These are phyloP conservation scores for Globisporangium camurandrum DNA, from an alignment of 352 stramenopile species.

Conservation along the genomic window DNA sequence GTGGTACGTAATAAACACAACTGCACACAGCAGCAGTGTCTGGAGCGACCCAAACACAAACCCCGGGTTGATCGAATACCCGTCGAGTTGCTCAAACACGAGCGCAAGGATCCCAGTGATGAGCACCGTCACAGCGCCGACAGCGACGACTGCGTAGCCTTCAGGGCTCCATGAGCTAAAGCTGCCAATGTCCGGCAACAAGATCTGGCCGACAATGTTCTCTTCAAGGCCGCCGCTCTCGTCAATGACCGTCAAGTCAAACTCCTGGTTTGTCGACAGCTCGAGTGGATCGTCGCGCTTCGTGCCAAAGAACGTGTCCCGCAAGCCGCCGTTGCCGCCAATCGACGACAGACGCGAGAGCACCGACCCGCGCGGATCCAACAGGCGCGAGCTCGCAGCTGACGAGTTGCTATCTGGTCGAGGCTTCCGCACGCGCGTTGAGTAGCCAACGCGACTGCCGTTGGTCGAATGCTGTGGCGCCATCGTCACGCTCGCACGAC, in stretches of 20 bases:
- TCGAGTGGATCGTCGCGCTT: constrained; percentile 38
- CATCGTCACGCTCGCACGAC: constrained; percentile 7
- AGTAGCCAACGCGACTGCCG: background rate
- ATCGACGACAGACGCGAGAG: constrained; percentile 37
- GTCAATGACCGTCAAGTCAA: constrained; percentile 71
- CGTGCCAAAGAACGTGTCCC: constrained; percentile 61
- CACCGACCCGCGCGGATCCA: constrained; percentile 25
- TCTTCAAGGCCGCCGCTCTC: constrained; percentile 58
- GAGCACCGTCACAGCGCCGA: constrained; percentile 37
- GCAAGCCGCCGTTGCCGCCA: constrained; percentile 18
- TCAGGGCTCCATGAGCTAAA: constrained; percentile 37
- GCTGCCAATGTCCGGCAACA: constrained; percentile 34
- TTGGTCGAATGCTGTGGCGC: constrained; percentile 11
- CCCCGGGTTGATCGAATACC: constrained; percentile 75
- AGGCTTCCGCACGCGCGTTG: constrained; percentile 20
- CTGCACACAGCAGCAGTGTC: constrained; percentile 55
- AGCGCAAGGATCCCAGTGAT: constrained; percentile 31
- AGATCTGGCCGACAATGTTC: constrained; percentile 41
- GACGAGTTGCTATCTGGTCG: constrained; percentile 34
- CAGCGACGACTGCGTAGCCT: constrained; percentile 31
- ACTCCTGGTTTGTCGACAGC: constrained; percentile 59
- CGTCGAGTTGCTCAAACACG: constrained; percentile 48
- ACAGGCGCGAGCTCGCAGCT: constrained; percentile 12
- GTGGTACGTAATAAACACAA: constrained; percentile 77
- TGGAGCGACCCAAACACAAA: constrained; percentile 71